A percentile compares a stretch with the other conserved stretches of the same genome.
phyloP scores from a whole-genome alignment of 768 basidiomycete genomes.

The Tylopilus plumbeoviolaceoides region DNA sequence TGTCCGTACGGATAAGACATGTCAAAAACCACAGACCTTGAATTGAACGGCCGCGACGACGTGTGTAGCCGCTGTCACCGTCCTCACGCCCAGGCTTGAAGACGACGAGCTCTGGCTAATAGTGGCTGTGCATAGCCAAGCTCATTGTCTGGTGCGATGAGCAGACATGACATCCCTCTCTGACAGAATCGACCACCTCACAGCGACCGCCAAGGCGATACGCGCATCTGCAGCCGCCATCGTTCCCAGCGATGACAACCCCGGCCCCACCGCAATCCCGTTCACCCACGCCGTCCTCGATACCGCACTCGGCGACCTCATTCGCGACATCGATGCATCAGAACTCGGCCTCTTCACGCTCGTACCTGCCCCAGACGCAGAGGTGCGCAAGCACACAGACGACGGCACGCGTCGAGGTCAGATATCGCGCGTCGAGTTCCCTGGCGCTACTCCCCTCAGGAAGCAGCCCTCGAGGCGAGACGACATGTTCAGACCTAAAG shows the following conservation, averaged over 20 bases:
- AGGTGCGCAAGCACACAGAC: constrained; percentile 26
- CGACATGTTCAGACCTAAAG: constrained; percentile 32
- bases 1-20: constrained; percentile 1
- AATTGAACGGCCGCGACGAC: constrained; percentile 1
- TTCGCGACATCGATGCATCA: constrained; percentile 73
- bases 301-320: constrained; percentile 65
- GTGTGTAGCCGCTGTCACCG: constrained; percentile 6
- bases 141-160: constrained; percentile 25
- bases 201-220: constrained; percentile 49
- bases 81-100: too few relatives aligned
- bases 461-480: constrained; percentile 40
- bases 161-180: constrained; percentile 43
- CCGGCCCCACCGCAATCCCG: constrained; percentile 19
- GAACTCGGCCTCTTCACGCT: constrained; percentile 77
- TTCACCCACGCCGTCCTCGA: constrained; percentile 66
- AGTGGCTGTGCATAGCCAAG: background rate
- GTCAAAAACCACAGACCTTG: constrained; percentile 20
- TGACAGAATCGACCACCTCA: constrained; percentile 67
- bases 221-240: constrained; percentile 38
- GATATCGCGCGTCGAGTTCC: constrained; percentile 61
- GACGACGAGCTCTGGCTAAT: background rate
- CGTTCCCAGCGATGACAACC: constrained; percentile 21
- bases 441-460: constrained; percentile 67
- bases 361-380: constrained; percentile 34
- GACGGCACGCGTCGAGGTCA: constrained; percentile 33